Base-by-base conservation (phyloP, 495 filamentous ascomycete genomes). In the Alectoria sarmentosa region DNA sequence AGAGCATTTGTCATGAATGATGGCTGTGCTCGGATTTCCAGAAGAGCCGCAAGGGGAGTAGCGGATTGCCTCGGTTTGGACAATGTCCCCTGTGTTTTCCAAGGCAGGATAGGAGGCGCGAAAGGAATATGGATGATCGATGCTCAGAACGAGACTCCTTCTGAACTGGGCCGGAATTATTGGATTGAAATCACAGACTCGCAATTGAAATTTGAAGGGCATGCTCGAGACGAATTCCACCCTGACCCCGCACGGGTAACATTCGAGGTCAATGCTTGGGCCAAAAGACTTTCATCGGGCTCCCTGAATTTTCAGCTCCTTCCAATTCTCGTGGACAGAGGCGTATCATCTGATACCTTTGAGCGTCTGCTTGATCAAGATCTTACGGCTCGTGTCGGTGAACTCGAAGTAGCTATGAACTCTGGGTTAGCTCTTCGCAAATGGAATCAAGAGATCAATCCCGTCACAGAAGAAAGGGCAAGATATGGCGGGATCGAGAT, bases 91-190 rank as follows among this genome's bases (percentile, higher is more conserved):
- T 88, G 87, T 62, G 84, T 80, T 10, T 88, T 95, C 60, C 93
- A 97, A 75, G 93, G 80, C 15, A 80, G 93, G 48, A 85, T 98
- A 65, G 89, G 86, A 4, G 86, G 89, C 9, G 90, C 90, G 1
- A 97, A 98, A 74, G 94, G 94, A 4, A 76, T 97, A 48, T 97
- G 93, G 92, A 84, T 92, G 75, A 79, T 93, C 21, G 85, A 88
- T 67, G 78, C 78, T 13, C 72, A 73, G 3, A 69, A 76, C 52
- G 75, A 77, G 61, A 48, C 75, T 63, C 10, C 77, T 81, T 64
- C 71, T 72, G 5, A 67, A 62, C 9, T 30, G 4, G 39, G 71
- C 41, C 57, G 62, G 8, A 71, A 78, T 0, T 75, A 80, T 13
- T 96, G 89, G 87, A 91, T 97, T 62, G 84, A 91, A 63, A 86